Percentiles rank a stretch among this genome's conserved stretches.
Conservation (phyloP, 441 rosid species). For the Syzygium syzygioides region DNA sequence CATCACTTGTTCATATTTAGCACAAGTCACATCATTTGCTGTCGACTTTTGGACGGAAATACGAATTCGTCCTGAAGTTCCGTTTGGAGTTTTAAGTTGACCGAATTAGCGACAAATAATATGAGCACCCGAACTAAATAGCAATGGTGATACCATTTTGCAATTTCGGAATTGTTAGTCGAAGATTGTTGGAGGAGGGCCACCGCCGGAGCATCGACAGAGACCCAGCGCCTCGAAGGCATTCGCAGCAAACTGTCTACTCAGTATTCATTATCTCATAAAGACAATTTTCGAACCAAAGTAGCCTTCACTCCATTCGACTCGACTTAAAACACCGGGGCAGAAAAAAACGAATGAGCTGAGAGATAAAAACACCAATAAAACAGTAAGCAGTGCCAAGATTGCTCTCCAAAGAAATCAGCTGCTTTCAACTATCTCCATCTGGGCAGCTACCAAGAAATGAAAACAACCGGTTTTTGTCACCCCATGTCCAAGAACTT, state of each 20-base stretch:
- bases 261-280: not conserved
- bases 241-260: not conserved
- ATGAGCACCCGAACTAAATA: not conserved
- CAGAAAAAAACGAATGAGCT: not conserved
- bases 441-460: not conserved
- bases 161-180: too few species aligned
- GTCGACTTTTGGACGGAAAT: not conserved
- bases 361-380: not conserved
- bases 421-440: not conserved
- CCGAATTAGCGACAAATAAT: not conserved
- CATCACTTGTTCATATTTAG: not conserved
- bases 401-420: not conserved
- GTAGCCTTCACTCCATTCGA: not conserved
- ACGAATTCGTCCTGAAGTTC: not conserved
- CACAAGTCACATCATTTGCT: not conserved
- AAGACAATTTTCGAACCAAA: not conserved
- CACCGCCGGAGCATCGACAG: not conserved
- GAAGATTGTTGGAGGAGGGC: too few species aligned
- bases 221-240: not conserved
- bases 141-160: not conserved
- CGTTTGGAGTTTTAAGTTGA: not conserved
- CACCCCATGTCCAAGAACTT: not conserved
- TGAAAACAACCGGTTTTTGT: not conserved
- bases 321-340: not conserved
- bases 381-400: not conserved